Evolutionary conservation across 306 rosid species (phyloP).

Genomic region (Acacia confusa): DNA sequence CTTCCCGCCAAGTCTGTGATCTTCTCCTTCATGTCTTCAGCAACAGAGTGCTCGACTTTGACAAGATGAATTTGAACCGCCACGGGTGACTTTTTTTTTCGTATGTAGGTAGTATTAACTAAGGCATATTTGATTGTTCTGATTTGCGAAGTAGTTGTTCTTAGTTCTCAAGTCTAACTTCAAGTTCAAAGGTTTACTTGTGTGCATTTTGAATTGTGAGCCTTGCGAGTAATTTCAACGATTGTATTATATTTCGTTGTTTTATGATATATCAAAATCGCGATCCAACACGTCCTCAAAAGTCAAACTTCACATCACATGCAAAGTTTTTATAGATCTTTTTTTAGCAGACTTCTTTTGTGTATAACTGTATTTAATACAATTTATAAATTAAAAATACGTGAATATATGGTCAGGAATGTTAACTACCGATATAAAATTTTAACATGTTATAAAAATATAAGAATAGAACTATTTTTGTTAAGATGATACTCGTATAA

Average conservation of each 20-base stretch:
- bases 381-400: too few species aligned
- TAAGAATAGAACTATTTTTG: too few species aligned
- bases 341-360: too few species aligned
- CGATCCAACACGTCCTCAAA: too few species aligned
- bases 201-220: neutral
- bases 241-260: neutral
- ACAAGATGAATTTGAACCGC: constrained; percentile 45
- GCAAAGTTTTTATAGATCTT: too few species aligned
- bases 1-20: constrained; percentile 73
- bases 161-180: neutral
- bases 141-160: neutral
- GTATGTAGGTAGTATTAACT: too few species aligned
- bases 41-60: constrained; percentile 45
- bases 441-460: too few species aligned
- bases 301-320: too few species aligned
- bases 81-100: neutral
- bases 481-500: too few species aligned
- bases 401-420: too few species aligned
- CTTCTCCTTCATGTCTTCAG: constrained; percentile 65
- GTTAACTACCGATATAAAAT: too few species aligned
- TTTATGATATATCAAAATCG: neutral
- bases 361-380: too few species aligned
- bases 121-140: neutral
- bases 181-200: neutral
- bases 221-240: neutral